These are phyloP conservation scores for Aspergillus sp. DNA, from an alignment of 2,329 filamentous ascomycete species.

Conservation along the genomic window DNA sequence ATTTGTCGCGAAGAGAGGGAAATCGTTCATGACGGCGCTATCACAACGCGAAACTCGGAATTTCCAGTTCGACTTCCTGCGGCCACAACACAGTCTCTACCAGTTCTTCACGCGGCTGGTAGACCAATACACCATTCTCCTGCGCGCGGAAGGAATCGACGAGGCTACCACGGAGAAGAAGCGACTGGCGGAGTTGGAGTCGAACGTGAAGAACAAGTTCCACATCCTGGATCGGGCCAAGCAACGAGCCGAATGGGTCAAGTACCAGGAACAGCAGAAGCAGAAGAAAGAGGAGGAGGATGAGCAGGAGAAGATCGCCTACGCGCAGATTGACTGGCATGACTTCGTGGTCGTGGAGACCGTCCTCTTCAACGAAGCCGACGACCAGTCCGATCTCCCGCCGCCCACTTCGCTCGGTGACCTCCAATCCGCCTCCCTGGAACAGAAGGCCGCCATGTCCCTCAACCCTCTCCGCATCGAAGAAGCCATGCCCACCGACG, in stretches of 20 bases:
- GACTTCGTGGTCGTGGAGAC: constrained; percentile 96
- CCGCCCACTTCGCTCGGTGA: constrained; percentile 88
- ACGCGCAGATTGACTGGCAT: constrained; percentile 94
- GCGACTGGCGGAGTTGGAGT: constrained; percentile 69
- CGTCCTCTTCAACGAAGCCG: constrained; percentile 83
- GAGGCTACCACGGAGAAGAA: constrained; percentile 71
- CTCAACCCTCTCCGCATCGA: constrained; percentile 83
- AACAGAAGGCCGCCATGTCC: constrained; percentile 90
- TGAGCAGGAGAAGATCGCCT: constrained; percentile 73
- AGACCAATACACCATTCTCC: constrained; percentile 84
- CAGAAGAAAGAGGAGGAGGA: constrained; percentile 84
- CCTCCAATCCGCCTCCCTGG: constrained; percentile 87
- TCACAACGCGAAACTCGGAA: constrained; percentile 87
- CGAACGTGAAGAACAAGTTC: constrained; percentile 76
- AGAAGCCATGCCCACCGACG: constrained; percentile 86
- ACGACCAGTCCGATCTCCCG: constrained; percentile 82
- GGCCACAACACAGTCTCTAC: constrained; percentile 92
- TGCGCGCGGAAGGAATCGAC: constrained; percentile 67
- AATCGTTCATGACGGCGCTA: constrained; percentile 85
- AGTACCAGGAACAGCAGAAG: constrained; percentile 80
- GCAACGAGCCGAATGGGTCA: constrained; percentile 82
- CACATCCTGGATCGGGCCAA: constrained; percentile 77
- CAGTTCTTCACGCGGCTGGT: constrained; percentile 91
- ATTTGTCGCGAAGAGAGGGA: constrained; percentile 89
- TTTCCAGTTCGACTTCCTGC: constrained; percentile 93